Conservation (phyloP, 164 flowering plant species). For the Dillenia suffruticosa region DNA sequence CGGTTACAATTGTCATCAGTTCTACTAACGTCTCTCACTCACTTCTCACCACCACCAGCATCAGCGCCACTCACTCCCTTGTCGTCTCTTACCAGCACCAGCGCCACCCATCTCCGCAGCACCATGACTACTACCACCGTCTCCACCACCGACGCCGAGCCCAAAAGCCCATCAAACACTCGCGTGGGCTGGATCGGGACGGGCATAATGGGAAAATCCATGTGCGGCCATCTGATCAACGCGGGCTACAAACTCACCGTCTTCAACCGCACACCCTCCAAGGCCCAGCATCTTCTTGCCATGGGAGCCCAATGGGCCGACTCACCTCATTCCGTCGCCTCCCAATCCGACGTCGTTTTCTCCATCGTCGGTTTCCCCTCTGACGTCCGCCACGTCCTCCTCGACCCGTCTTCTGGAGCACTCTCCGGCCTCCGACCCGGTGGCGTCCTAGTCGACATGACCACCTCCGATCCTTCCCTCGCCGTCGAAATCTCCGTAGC, state of each 20-base stretch:
- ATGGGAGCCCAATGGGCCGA: slow-evolving; percentile 65
- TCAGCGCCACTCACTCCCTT: slow-evolving; percentile 4
- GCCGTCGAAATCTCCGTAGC: slow-evolving; percentile 55
- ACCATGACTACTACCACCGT: slow-evolving; percentile 35
- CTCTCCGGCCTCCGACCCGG: slow-evolving; percentile 60
- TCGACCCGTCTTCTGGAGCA: slow-evolving; percentile 61
- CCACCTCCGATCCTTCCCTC: slow-evolving; percentile 91
- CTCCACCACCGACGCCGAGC: slow-evolving; percentile 27
- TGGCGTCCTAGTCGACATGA: slow-evolving; percentile 81
- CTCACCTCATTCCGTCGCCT: slow-evolving; percentile 68
- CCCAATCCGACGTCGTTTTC: slow-evolving; percentile 87
- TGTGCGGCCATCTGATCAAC: slow-evolving; percentile 78
- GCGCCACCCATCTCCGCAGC: slow-evolving; percentile 25
- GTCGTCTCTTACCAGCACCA: slow-evolving; percentile 3
- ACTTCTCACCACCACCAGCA: too few relatives aligned
- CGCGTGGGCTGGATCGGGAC: slow-evolving; percentile 99
- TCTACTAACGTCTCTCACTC: too few relatives aligned
- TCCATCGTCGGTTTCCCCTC: slow-evolving; percentile 96
- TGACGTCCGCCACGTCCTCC: slow-evolving; percentile 80
- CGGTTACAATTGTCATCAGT: too few relatives aligned
- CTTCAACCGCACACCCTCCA: slow-evolving; percentile 89
- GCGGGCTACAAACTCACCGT: slow-evolving; percentile 88
- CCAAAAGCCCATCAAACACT: slow-evolving; percentile 53
- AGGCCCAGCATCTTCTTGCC: slow-evolving; percentile 72
- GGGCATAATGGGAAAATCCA: slow-evolving; percentile 91